Percentiles rank a stretch among this genome's conserved stretches.
phyloP scores from a whole-genome alignment of 768 basidiomycete species.

The Hypsizygus marmoreus region DNA sequence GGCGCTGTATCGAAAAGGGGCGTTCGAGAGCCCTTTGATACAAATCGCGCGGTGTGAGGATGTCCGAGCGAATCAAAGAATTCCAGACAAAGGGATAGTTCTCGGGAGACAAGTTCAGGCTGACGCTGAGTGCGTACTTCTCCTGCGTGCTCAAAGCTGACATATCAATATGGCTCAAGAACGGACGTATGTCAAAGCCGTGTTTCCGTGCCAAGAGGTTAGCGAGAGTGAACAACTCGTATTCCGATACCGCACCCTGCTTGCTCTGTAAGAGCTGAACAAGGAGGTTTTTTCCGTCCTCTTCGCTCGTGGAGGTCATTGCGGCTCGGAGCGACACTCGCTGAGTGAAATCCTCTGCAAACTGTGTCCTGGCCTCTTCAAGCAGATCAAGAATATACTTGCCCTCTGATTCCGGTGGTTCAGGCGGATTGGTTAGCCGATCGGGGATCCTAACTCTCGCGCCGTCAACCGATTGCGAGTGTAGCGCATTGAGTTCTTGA shows the following conservation, averaged over 20 bases:
- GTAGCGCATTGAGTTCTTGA: constrained; percentile 70
- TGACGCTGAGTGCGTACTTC: constrained; percentile 51
- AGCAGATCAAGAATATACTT: constrained; percentile 56
- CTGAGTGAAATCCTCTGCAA: constrained; percentile 44
- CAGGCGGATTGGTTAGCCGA: constrained; percentile 52
- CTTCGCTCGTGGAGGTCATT: constrained; percentile 25
- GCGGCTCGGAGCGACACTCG: constrained; percentile 22
- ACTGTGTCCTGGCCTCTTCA: constrained; percentile 44
- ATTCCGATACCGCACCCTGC: constrained; percentile 61
- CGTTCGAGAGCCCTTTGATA: constrained; percentile 50
- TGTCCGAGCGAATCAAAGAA: constrained; percentile 61
- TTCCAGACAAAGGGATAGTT: constrained; percentile 62
- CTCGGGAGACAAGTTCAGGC: constrained; percentile 39
- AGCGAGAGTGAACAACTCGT: constrained; percentile 56
- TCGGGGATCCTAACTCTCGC: constrained; percentile 62
- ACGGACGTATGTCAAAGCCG: constrained; percentile 44
- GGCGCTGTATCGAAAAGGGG: constrained; percentile 57
- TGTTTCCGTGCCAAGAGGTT: constrained; percentile 45
- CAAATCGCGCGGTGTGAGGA: constrained; percentile 52
- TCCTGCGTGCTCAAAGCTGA: constrained; percentile 54
- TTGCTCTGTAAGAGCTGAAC: constrained; percentile 48
- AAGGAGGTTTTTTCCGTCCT: constrained; percentile 45
- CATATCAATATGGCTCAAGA: constrained; percentile 54
- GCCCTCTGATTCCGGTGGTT: constrained; percentile 32
- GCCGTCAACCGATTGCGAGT: constrained; percentile 72